Evolutionary conservation across 2,329 filamentous ascomycete genomes (phyloP).

Genomic region (Fonsecaea monophora): DNA sequence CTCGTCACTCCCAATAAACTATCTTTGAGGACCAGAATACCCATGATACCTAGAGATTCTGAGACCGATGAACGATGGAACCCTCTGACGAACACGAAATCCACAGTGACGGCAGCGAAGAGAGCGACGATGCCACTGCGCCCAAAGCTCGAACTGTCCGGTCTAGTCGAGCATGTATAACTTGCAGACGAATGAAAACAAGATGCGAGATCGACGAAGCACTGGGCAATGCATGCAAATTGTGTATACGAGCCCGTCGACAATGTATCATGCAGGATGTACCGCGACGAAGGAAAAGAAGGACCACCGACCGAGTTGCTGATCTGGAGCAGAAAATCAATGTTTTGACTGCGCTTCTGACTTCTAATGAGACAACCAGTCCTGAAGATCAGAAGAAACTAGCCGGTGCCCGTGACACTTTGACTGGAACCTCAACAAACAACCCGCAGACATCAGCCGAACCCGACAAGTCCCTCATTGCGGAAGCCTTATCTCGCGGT

Average conservation of each 20-base stretch:
- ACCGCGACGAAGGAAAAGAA: constrained; percentile 78
- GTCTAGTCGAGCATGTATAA: constrained; percentile 69
- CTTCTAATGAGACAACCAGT: constrained; percentile 55
- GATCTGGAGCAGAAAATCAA: constrained; percentile 93
- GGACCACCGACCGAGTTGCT: constrained; percentile 84
- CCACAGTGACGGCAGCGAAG: constrained; percentile 33
- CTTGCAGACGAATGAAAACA: constrained; percentile 79
- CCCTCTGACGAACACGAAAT: constrained; percentile 15
- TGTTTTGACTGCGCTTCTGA: constrained; percentile 78
- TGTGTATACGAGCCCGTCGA: constrained; percentile 79
- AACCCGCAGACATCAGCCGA: constrained; percentile 5
- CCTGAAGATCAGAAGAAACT: constrained; percentile 11
- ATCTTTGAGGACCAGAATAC: background rate
- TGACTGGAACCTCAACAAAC: constrained; percentile 1
- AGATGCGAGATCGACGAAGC: constrained; percentile 79
- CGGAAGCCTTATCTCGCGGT: constrained; percentile 56
- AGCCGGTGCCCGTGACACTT: background rate
- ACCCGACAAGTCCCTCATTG: constrained; percentile 41
- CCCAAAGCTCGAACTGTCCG: constrained; percentile 22
- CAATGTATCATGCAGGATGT: constrained; percentile 79
- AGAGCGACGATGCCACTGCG: constrained; percentile 28
- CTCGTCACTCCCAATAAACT: background rate
- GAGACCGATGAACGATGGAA: constrained; percentile 2
- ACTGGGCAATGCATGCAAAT: constrained; percentile 67
- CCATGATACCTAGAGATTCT: background rate